Evolutionary conservation across 495 filamentous ascomycete species (phyloP).

Genomic region (Pseudomonodictys pantanalensis): DNA sequence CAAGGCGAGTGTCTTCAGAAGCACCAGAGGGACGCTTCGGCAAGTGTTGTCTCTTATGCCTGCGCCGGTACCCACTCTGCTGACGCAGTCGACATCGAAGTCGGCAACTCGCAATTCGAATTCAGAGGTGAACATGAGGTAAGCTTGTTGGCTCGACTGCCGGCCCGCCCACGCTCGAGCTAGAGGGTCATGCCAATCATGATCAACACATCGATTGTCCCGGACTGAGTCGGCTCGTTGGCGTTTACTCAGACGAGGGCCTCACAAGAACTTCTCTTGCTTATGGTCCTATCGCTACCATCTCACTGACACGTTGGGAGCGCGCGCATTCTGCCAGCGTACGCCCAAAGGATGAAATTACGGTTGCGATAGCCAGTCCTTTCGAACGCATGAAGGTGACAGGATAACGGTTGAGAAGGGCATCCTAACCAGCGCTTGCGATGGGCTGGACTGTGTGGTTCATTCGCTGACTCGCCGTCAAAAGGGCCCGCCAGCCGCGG

Average conservation of each 20-base stretch:
- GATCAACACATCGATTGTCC: not conserved
- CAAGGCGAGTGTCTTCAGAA: conserved; percentile 7
- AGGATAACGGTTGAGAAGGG: conserved; percentile 16
- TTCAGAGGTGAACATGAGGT: not conserved
- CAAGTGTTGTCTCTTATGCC: not conserved
- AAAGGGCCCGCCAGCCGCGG: conserved; percentile 17
- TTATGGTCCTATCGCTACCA: conserved; percentile 9
- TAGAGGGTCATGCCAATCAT: conserved; percentile 16
- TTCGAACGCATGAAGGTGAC: conserved; percentile 18
- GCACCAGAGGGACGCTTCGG: conserved; percentile 4
- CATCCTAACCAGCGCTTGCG: conserved; percentile 16
- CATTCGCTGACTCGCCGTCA: conserved; percentile 29
- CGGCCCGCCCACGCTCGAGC: conserved; percentile 13
- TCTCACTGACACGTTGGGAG: conserved; percentile 16
- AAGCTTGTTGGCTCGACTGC: conserved; percentile 16
- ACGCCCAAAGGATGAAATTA: conserved; percentile 16
- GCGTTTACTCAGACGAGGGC: conserved; percentile 18
- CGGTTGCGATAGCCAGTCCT: conserved; percentile 20
- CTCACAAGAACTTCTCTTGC: conserved; percentile 5
- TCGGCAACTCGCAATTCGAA: conserved; percentile 1
- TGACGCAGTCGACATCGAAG: conserved; percentile 9
- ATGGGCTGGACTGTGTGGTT: not conserved
- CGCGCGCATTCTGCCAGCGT: conserved; percentile 11
- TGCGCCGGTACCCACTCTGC: conserved; percentile 3
- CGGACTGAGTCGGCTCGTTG: not conserved